Percentiles rank a stretch among this genome's conserved stretches.
These are phyloP conservation scores for Gastrolobium bilobum DNA, from an alignment of 306 rosid genomes.

Conservation along the genomic window DNA sequence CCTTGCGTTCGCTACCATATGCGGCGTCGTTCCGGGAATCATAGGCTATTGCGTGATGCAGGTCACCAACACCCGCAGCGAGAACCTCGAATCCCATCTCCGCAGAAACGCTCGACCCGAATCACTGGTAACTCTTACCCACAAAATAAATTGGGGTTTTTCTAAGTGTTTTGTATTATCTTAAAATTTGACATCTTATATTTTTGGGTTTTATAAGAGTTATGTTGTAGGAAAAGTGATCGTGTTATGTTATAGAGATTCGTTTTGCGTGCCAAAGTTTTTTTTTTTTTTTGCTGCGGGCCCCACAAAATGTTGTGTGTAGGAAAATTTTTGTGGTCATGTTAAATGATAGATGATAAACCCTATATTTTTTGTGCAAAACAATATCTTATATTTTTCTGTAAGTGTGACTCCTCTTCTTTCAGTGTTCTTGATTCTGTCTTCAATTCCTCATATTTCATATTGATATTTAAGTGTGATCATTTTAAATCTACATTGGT, in stretches of 20 bases:
- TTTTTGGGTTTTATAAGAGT: too few species aligned
- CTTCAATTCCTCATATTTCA: background rate
- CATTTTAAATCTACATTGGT: constrained; percentile 6
- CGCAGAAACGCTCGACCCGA: constrained; percentile 88
- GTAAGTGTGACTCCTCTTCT: background rate
- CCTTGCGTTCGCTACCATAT: constrained; percentile 82
- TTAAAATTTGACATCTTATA: background rate
- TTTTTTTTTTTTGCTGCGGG: too few species aligned
- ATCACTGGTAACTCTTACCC: constrained; percentile 53
- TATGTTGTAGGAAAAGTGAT: too few species aligned
- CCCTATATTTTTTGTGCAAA: background rate
- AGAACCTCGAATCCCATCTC: constrained; percentile 81
- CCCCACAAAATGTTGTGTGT: too few species aligned
- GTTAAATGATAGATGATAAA: background rate
- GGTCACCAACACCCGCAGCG: constrained; percentile 70
- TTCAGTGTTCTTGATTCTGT: background rate
- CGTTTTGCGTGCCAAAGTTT: too few species aligned
- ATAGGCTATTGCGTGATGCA: constrained; percentile 89
- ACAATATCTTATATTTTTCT: constrained; percentile 1
- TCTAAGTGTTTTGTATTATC: too few species aligned
- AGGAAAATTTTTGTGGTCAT: too few species aligned
- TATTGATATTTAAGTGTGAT: background rate
- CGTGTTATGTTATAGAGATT: too few species aligned
- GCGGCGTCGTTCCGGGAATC: constrained; percentile 87
- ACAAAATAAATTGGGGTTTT: too few species aligned